Evolutionary conservation across 2,329 filamentous ascomycete species (phyloP).

Genomic region (Zopfia rhizophila): DNA sequence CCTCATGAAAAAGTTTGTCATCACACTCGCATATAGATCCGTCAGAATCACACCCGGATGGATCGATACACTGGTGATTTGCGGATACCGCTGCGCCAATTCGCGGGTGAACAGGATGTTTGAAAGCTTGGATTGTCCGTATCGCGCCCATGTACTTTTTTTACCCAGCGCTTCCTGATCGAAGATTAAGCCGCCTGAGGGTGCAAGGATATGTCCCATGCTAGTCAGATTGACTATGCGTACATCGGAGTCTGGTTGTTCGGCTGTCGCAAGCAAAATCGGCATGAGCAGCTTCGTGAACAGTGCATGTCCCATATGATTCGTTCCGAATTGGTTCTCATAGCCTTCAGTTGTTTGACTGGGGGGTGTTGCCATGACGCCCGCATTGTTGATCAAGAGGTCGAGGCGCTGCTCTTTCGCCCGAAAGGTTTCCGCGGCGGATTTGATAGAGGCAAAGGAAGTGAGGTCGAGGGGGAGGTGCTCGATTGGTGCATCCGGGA

Average conservation of each 20-base stretch:
- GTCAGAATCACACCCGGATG: conserved; percentile 63
- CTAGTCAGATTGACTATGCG: conserved; percentile 57
- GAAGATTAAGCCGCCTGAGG: conserved; percentile 47
- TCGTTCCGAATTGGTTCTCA: conserved; percentile 63
- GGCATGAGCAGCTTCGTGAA: conserved; percentile 60
- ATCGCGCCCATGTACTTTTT: conserved; percentile 49
- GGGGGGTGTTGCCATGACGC: conserved; percentile 53
- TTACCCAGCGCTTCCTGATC: conserved; percentile 46
- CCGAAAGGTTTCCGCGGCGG: conserved; percentile 50
- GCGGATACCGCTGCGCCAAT: conserved; percentile 56
- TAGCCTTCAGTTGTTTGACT: conserved; percentile 58
- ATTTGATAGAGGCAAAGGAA: conserved; percentile 52
- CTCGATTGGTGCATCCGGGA: conserved; percentile 49
- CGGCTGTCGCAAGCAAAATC: conserved; percentile 54
- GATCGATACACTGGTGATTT: conserved; percentile 56
- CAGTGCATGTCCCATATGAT: conserved; percentile 63
- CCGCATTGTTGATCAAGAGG: conserved; percentile 60
- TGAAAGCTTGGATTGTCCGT: conserved; percentile 62
- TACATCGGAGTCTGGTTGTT: conserved; percentile 53
- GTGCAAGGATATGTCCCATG: conserved; percentile 33
- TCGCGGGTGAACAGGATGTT: conserved; percentile 60
- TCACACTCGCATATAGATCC: conserved; percentile 49
- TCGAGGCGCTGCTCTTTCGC: conserved; percentile 54
- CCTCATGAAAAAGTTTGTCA: conserved; percentile 36
- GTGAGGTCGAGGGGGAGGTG: conserved; percentile 56